Conservation (phyloP, 2,329 filamentous ascomycete genomes). For the Ascocoryne sarcoides region DNA sequence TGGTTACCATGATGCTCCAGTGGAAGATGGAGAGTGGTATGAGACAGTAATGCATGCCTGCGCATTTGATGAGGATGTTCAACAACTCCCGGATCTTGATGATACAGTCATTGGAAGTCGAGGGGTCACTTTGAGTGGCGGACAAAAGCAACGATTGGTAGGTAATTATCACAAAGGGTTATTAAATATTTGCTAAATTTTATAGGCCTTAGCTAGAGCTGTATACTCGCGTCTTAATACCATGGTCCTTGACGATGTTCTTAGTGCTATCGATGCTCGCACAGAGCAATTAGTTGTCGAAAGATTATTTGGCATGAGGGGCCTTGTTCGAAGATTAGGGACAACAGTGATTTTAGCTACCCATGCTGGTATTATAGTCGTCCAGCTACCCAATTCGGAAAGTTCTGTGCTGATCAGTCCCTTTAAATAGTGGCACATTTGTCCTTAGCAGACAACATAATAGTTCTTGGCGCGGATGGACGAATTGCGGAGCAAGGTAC, state of each 20-base stretch:
- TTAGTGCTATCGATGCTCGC: constrained; percentile 36
- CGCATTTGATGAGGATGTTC: constrained; percentile 20
- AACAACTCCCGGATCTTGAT: constrained; percentile 22
- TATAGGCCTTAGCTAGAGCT: constrained; percentile 22
- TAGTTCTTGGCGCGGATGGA: constrained; percentile 28
- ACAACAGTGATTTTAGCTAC: constrained; percentile 34
- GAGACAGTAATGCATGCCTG: constrained; percentile 20
- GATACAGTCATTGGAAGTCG: constrained; percentile 25
- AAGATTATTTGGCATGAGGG: constrained; percentile 10
- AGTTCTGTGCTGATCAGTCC: too few relatives aligned
- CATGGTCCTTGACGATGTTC: constrained; percentile 37
- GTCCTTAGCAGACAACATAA: constrained; percentile 32
- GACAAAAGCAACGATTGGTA: constrained; percentile 18
- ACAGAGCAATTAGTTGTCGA: constrained; percentile 36
- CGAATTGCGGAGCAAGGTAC: constrained; percentile 30
- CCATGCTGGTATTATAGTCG: constrained; percentile 31
- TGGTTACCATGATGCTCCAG: constrained; percentile 14
- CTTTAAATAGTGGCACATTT: constrained; percentile 28
- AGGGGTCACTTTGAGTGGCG: constrained; percentile 28
- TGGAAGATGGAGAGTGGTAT: constrained; percentile 22
- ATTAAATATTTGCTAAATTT: not conserved
- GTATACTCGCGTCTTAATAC: constrained; percentile 19
- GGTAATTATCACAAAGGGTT: not conserved
- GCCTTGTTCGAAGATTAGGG: constrained; percentile 15
- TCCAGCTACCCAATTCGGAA: too few relatives aligned